Evolutionary conservation across 805 yeast genomes (phyloP).

Genomic region (Metschnikowia aberdeeniae): DNA sequence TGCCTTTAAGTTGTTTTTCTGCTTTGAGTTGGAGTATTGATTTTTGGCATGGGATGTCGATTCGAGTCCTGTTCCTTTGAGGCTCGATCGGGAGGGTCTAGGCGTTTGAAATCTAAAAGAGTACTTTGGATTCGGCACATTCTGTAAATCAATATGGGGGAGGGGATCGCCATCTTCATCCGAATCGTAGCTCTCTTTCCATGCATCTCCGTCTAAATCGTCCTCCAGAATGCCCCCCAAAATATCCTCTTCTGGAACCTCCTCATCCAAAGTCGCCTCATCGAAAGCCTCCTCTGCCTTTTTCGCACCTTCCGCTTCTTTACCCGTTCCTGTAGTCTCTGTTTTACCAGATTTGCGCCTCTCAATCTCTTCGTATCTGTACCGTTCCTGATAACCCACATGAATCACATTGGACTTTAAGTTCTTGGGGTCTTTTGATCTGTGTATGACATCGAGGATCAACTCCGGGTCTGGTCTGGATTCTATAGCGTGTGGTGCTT

Average conservation of each 20-base stretch:
- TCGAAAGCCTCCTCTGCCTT: too few species aligned
- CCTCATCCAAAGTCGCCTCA: too few species aligned
- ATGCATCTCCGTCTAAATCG: too few species aligned
- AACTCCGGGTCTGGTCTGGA: not conserved
- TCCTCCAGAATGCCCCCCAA: too few species aligned
- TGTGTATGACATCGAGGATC: not conserved
- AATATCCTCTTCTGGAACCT: too few species aligned
- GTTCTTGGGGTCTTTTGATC: not conserved
- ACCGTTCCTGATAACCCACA: conserved; percentile 3
- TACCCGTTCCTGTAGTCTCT: too few species aligned
- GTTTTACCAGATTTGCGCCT: not conserved
- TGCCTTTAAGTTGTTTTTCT: not conserved
- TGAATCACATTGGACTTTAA: conserved; percentile 1
- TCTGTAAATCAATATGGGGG: not conserved
- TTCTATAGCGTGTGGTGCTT: not conserved
- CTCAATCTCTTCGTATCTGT: not conserved
- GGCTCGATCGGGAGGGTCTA: not conserved
- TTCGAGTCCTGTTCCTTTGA: not conserved
- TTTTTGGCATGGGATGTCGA: not conserved
- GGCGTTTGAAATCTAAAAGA: not conserved
- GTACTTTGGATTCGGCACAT: not conserved
- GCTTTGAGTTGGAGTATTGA: not conserved
- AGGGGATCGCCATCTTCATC: not conserved
- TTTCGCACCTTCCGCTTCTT: too few species aligned
- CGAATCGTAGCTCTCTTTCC: too few species aligned